phyloP scores from a whole-genome alignment of 2,329 filamentous ascomycete species.

The Magnaporthiopsis incrustans region DNA sequence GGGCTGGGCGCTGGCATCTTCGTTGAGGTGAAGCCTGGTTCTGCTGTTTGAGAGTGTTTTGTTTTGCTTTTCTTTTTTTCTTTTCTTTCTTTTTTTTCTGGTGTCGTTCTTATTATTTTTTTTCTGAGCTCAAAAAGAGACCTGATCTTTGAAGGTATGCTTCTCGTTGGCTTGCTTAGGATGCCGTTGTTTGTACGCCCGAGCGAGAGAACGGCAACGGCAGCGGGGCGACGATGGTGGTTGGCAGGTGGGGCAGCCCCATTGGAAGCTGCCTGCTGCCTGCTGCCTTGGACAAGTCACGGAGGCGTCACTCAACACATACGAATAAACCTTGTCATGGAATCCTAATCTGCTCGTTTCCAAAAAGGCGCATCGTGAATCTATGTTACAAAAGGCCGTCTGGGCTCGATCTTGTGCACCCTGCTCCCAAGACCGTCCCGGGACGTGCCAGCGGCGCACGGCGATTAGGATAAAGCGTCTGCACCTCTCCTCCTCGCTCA shows the following conservation, averaged over 20 bases:
- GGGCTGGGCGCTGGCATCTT: slow-evolving; percentile 69
- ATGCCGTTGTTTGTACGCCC: too few species aligned
- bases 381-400: neutral
- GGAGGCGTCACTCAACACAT: too few species aligned
- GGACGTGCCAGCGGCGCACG: neutral
- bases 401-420: neutral
- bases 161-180: too few species aligned
- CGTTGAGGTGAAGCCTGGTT: neutral
- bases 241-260: neutral
- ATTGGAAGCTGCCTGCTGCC: neutral
- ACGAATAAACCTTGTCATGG: neutral
- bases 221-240: neutral
- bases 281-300: too few species aligned
- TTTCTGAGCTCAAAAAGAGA: too few species aligned
- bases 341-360: neutral
- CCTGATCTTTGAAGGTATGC: too few species aligned
- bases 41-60: neutral
- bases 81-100: too few species aligned
- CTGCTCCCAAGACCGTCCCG: neutral
- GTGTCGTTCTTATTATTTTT: too few species aligned
- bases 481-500: neutral
- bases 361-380: neutral
- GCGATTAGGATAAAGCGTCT: neutral
- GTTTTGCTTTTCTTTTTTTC: too few species aligned
- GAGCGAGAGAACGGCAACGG: neutral